Evolutionary conservation across 345 rosid genomes (phyloP).

Genomic region (Sonneratia caseolaris): DNA sequence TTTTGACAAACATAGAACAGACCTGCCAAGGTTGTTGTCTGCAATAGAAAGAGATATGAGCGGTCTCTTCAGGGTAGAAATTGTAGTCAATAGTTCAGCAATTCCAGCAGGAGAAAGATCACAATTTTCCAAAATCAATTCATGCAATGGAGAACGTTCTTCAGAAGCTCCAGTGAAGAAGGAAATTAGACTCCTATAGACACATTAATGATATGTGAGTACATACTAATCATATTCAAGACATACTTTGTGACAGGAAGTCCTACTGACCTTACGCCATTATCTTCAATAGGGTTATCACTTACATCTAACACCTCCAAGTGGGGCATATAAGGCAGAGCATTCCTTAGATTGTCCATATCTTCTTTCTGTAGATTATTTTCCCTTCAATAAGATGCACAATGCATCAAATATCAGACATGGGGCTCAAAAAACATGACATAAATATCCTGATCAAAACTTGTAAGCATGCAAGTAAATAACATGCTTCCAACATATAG

Average conservation of each 20-base stretch:
- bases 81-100: constrained; percentile 39
- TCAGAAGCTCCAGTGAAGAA: constrained; percentile 44
- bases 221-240: background rate
- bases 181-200: constrained; percentile 62
- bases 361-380: constrained; percentile 61
- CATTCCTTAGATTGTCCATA: constrained; percentile 43
- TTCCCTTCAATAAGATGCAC: constrained; percentile 37
- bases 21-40: constrained; percentile 81
- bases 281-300: constrained; percentile 71
- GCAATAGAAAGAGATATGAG: constrained; percentile 56
- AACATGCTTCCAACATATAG: background rate
- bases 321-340: constrained; percentile 50
- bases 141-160: constrained; percentile 32
- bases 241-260: constrained; percentile 5
- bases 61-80: constrained; percentile 38
- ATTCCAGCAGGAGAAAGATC: constrained; percentile 64
- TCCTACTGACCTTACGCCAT: constrained; percentile 58
- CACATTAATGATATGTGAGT: background rate
- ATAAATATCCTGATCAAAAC: background rate
- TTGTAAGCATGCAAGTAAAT: background rate
- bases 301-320: constrained; percentile 70
- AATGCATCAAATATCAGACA: background rate
- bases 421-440: background rate
- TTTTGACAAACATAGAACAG: constrained; percentile 6
- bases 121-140: constrained; percentile 63